These are phyloP conservation scores for Cornus kousa DNA, from an alignment of 148 eudicot species.

Conservation along the genomic window DNA sequence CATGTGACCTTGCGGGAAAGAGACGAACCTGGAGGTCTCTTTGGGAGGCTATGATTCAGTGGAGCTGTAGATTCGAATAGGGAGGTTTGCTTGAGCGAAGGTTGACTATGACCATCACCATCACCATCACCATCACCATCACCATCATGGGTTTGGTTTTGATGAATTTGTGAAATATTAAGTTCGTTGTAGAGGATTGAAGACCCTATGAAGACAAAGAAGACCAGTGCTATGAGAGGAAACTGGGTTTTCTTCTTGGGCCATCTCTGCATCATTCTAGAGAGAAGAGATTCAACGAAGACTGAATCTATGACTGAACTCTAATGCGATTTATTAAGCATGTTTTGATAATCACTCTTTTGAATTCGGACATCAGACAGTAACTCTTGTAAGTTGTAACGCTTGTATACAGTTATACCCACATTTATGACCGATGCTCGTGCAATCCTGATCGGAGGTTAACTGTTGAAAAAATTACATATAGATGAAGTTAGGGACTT, in stretches of 20 bases:
- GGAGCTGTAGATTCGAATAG: conserved; percentile 24
- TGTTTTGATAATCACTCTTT: neutral
- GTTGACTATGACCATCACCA: conserved; percentile 12
- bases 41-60: conserved; percentile 9
- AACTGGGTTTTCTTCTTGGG: conserved; percentile 49
- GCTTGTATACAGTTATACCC: no score
- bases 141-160: conserved; percentile 19
- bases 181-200: conserved; percentile 56
- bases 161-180: conserved; percentile 42
- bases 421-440: no score
- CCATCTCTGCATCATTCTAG: conserved; percentile 49
- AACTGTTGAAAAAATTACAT: no score
- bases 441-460: no score
- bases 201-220: conserved; percentile 49
- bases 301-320: neutral
- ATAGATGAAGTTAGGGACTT: no score
- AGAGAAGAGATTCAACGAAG: conserved; percentile 5
- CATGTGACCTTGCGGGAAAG: neutral
- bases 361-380: neutral
- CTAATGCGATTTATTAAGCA: neutral
- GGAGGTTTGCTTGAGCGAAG: conserved; percentile 8
- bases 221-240: conserved; percentile 50
- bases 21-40: conserved; percentile 34
- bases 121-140: conserved; percentile 17
- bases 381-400: neutral